Evolutionary conservation across 2,329 filamentous ascomycete species (phyloP).

Genomic region (Pseudogymnoascus sp.): DNA sequence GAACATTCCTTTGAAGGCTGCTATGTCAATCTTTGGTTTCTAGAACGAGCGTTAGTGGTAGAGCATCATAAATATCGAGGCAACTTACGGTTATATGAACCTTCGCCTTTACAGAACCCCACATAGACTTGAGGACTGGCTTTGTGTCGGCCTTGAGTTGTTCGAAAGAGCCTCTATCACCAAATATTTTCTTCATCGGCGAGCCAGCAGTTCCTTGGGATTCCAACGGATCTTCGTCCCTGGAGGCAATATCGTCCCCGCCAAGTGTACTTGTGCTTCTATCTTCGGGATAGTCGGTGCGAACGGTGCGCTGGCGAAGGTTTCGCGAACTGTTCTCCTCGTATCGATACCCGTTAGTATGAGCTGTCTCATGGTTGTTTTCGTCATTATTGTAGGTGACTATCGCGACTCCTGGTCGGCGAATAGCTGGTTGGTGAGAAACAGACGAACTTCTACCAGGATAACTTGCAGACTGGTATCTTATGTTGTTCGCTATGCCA

Average conservation of each 20-base stretch:
- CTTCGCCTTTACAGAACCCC: slow-evolving; percentile 1
- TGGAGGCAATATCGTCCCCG: background rate
- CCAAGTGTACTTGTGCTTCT: background rate
- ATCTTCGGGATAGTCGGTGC: background rate
- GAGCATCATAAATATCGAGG: background rate
- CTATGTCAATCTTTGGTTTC: background rate
- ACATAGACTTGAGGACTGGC: slow-evolving; percentile 3
- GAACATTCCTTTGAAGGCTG: slow-evolving; percentile 1
- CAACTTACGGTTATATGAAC: background rate
- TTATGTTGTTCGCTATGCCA: background rate
- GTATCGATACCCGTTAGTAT: background rate
- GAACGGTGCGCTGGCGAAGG: background rate
- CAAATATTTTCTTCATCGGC: background rate
- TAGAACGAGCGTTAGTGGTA: background rate
- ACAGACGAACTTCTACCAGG: background rate
- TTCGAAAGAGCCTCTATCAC: background rate
- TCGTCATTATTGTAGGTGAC: background rate
- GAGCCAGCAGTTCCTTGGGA: background rate
- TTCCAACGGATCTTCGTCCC: background rate
- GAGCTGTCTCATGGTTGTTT: background rate
- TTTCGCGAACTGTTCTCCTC: background rate
- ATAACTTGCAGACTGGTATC: background rate
- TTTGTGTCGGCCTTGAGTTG: background rate
- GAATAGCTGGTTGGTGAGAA: background rate
- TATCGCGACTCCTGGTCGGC: background rate